Evolutionary conservation across 768 basidiomycete genomes (phyloP).

Genomic region (Amanita brunnescens): DNA sequence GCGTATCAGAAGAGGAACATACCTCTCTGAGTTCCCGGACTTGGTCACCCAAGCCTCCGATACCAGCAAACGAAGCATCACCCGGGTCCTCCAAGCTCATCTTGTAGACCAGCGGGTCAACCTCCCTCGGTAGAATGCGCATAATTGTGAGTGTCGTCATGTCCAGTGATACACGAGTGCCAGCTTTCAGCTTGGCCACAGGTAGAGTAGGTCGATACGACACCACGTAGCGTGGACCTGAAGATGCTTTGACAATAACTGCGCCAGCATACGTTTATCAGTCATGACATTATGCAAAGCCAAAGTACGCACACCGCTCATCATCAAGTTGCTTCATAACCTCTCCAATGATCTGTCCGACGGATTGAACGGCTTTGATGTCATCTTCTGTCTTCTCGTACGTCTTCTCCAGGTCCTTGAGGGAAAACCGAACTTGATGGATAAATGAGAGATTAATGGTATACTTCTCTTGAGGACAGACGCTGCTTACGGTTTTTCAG

Average conservation of each 20-base stretch:
- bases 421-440: slow-evolving; percentile 72
- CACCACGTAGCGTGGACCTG: slow-evolving; percentile 96
- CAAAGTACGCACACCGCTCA: slow-evolving; percentile 71
- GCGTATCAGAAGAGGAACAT: background rate
- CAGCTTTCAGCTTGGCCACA: slow-evolving; percentile 84
- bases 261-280: background rate
- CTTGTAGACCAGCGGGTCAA: slow-evolving; percentile 97
- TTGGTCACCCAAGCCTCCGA: slow-evolving; percentile 93
- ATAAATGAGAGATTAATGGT: background rate
- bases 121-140: slow-evolving; percentile 95
- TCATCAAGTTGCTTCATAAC: slow-evolving; percentile 98
- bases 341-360: slow-evolving; percentile 98
- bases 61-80: slow-evolving; percentile 91
- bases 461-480: background rate
- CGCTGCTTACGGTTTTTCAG: slow-evolving; percentile 76
- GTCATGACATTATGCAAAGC: background rate
- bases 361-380: slow-evolving; percentile 97
- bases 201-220: slow-evolving; percentile 92
- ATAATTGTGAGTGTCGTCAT: slow-evolving; percentile 99
- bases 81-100: slow-evolving; percentile 99
- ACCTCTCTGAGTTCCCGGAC: slow-evolving; percentile 95
- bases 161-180: slow-evolving; percentile 93
- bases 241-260: slow-evolving; percentile 99
- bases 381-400: slow-evolving; percentile 97
- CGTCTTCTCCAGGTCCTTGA: slow-evolving; percentile 83